Base-by-base conservation (phyloP, 208 protist genomes). In the Leishmania tropica region DNA sequence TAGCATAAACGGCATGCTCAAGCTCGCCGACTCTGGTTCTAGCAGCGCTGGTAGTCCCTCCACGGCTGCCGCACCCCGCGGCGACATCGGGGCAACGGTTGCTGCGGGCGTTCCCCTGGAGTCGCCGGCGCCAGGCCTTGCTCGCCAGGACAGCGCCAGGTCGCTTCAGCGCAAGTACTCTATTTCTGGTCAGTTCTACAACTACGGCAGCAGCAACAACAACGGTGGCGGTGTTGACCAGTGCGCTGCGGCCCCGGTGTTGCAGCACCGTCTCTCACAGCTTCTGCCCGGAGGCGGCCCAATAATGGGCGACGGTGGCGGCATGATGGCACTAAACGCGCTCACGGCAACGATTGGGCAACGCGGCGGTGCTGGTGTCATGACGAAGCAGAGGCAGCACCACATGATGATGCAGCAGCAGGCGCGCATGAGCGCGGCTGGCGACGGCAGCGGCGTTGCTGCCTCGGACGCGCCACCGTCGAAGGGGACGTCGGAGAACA, bases 171-270 rank as follows among this genome's bases (percentile, higher is more conserved):
- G 86, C 65, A 82, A 68, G 58, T 88, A 88, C 71, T 89, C 85
- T 79, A 88, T 89, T 42, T 76, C 88, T 3, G 86, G 86, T 4
- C 86, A 89, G 78, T 89, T 92, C 72, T 88, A 81, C 70, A 72
- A 79, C 67, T 84, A 80, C 76, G 75, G 42, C 48, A 67, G 45
- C 79, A 6, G 19, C 21, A 21, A 19, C 58, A 42, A 37, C 19
- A 7, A 51, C 53, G 24, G n/a, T 5, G 47, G 64, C 4, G 51
- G 56, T 51, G 24, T 15, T 47, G 37, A 42, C 78, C 37, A 5
- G 37, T 1, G n/a, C 31, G 47, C n/a, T 31, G 35, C 54, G 17
- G 10, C 51, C 37, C 21, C 56, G 31, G 2, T 45, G 60, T 24
- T 4, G 37, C 48, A 62, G 79, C 77, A 35, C 13, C 77, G 71